A percentile compares a stretch with the other conserved stretches of the same genome.
phyloP scores from a whole-genome alignment of 495 filamentous ascomycete genomes.

The Letharia lupina region DNA sequence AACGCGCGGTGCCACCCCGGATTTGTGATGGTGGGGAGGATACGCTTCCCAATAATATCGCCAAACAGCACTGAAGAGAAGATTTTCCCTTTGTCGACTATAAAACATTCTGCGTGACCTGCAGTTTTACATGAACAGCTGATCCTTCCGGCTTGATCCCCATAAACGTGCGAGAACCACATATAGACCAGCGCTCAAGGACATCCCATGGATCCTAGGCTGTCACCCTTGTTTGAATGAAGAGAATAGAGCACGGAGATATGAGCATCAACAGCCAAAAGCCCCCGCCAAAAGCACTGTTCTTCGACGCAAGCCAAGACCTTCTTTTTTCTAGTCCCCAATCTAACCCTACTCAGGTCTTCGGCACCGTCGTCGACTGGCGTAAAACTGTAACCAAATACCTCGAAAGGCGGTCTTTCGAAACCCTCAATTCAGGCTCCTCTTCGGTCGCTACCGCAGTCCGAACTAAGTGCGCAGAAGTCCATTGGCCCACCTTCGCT shows the following conservation, averaged over 20 bases:
- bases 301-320: conserved; percentile 41
- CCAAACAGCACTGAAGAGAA: background rate
- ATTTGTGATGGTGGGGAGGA: background rate
- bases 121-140: background rate
- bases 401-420: conserved; percentile 34
- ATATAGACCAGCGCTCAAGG: background rate
- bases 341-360: conserved; percentile 35
- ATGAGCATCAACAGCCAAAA: conserved; percentile 29
- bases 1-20: background rate
- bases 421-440: conserved; percentile 36
- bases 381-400: conserved; percentile 49
- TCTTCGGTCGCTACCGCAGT: conserved; percentile 40
- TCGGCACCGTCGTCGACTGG: conserved; percentile 75
- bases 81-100: background rate
- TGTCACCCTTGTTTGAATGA: background rate
- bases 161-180: background rate
- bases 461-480: conserved; percentile 38
- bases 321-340: background rate
- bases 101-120: background rate
- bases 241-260: background rate
- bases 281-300: conserved; percentile 37
- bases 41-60: background rate
- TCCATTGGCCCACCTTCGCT: conserved; percentile 54
- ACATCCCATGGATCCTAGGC: background rate
- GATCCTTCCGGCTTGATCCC: background rate